Conservation (phyloP, 768 basidiomycete species). For the Porpolomopsis calyptriformis region DNA sequence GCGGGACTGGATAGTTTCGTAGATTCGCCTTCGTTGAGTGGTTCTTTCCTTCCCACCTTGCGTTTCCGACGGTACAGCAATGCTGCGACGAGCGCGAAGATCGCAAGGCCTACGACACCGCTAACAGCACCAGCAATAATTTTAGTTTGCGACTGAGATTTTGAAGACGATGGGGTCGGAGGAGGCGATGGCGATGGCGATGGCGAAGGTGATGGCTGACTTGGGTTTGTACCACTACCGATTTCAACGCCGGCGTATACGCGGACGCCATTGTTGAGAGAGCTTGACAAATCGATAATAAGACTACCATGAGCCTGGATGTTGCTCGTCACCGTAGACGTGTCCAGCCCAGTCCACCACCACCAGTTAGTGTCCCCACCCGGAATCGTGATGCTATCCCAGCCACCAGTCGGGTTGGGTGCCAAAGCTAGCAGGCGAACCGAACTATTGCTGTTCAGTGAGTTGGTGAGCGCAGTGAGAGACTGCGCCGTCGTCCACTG, state of each 20-base stretch:
- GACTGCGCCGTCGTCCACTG: not conserved
- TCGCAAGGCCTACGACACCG: no score
- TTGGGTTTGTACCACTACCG: constrained; percentile 1
- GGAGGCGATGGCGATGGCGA: no score
- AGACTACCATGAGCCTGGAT: not conserved
- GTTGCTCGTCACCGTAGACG: constrained; percentile 1
- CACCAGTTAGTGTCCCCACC: constrained; percentile 2
- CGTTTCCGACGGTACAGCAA: no score
- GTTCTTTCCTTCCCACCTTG: no score
- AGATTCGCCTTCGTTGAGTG: no score
- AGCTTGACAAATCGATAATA: constrained; percentile 3
- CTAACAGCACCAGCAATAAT: no score
- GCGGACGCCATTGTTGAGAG: not conserved
- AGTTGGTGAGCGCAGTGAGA: not conserved
- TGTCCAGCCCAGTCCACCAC: not conserved
- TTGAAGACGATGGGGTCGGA: no score
- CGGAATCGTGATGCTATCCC: not conserved
- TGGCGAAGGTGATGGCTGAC: constrained; percentile 2
- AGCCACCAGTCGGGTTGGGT: not conserved
- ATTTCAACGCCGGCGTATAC: constrained; percentile 2
- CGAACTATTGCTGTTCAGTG: not conserved
- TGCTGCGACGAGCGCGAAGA: no score
- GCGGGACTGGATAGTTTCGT: no score
- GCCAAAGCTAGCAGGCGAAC: not conserved
- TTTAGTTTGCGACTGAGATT: no score